phyloP scores from a whole-genome alignment of 768 basidiomycete genomes.

The Termitomyces sp. region DNA sequence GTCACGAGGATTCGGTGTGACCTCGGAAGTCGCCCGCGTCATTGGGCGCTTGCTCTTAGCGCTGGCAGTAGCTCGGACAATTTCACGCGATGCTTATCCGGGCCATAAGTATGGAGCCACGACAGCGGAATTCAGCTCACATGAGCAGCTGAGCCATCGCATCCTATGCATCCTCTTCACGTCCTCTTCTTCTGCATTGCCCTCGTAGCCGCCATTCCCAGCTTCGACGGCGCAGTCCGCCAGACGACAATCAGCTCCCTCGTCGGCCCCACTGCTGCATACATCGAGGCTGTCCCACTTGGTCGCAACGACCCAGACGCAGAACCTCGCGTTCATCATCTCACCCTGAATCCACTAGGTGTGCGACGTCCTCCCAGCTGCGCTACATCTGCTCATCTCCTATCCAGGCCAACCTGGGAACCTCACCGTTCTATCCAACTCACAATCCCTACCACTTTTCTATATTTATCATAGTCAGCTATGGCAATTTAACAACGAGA shows the following conservation, averaged over 20 bases:
- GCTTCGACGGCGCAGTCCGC: constrained; percentile 34
- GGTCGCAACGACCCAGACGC: constrained; percentile 11
- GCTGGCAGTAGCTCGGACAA: constrained; percentile 17
- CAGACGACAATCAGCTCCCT: constrained; percentile 38
- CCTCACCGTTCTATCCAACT: constrained; percentile 38
- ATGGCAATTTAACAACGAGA: constrained; percentile 55
- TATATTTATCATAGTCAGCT: constrained; percentile 52
- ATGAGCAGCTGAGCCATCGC: not conserved
- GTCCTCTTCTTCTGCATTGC: constrained; percentile 22
- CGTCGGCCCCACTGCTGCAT: constrained; percentile 38
- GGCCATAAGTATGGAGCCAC: constrained; percentile 12
- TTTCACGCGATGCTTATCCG: constrained; percentile 30
- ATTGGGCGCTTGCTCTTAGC: not conserved
- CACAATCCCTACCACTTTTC: constrained; percentile 44
- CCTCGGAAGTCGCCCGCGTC: constrained; percentile 4
- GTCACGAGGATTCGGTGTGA: constrained; percentile 18
- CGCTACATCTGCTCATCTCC: not conserved
- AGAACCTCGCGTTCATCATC: constrained; percentile 24
- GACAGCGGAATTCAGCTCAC: not conserved
- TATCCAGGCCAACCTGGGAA: constrained; percentile 46
- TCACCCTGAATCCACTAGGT: constrained; percentile 35
- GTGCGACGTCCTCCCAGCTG: not conserved
- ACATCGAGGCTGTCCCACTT: constrained; percentile 36
- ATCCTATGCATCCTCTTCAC: constrained; percentile 18
- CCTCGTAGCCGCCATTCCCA: constrained; percentile 35